Evolutionary conservation across 116 monocot species (phyloP), one percentile per base, ranked within the genome.

Genomic region (Posidonia oceanica): DNA sequence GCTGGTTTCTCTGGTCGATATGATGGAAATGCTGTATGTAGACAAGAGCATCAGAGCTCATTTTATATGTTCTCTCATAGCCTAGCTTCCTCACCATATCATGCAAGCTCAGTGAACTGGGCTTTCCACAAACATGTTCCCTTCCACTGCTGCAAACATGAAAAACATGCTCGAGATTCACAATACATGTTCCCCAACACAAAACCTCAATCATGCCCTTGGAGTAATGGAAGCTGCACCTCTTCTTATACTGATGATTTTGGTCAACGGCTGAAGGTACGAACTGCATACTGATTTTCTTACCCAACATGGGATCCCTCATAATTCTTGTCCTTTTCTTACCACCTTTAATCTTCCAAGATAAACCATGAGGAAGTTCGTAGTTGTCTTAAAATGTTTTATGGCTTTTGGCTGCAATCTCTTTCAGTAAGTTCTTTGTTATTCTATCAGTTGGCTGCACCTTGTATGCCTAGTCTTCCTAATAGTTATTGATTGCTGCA

Each of bases 1-100:
- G 29, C 81, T 80, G 75, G 72, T 75, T 76, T 79, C 37, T 69
- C 48, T 14, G 65, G 76, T 56, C 80, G 61, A 29, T 75, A 42
- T 59, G 68, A 82, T 48, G 48, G 52, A 51, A 81, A 67, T 42
- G 52, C 73, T 61, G 12, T 81, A 36, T 82, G 82, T 54, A 71
- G 78, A 69, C 70, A 83, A 73, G 80, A 88, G 71, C 85, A 82
- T 36, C 86, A 60, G 17, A 80, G 75, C 75, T 88, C 87, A 36
- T 86, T 78, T 63, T 86, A 80, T 65, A 39, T 84, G 64, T 52
- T 81, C n/a, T 80, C 86, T 56, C 76, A 76, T 36, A 66, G 75
- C 53, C 64, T 68, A 36, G 36, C 73, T 69, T 69, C 54, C 38
- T 29, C 77, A 10, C 40, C 74, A 63, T 67, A 67, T 79, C 60